phyloP scores from a whole-genome alignment of 2,329 filamentous ascomycete species.

The Hypomyces rosellus region DNA sequence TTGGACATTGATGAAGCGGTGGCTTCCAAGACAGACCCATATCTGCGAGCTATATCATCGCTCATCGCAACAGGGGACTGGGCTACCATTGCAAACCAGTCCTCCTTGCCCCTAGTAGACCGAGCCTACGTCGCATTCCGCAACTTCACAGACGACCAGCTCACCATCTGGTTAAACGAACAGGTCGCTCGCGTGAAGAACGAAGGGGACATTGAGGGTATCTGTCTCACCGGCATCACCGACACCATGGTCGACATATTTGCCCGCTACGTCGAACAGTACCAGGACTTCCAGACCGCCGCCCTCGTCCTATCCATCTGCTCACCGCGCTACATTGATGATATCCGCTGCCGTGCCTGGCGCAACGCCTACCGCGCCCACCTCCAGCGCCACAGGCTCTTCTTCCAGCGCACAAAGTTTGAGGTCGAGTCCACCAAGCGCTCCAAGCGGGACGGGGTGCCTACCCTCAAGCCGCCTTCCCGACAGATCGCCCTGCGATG shows the following conservation, averaged over 20 bases:
- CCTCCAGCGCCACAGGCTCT: conserved; percentile 65
- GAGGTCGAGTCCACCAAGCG: conserved; percentile 69
- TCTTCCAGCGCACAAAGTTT: conserved; percentile 70
- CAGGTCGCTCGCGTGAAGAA: conserved; percentile 55
- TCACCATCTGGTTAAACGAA: conserved; percentile 61
- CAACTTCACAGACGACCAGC: conserved; percentile 55
- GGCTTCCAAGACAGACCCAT: conserved; percentile 65
- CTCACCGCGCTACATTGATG: conserved; percentile 69
- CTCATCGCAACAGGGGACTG: conserved; percentile 73
- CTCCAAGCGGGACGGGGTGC: conserved; percentile 56
- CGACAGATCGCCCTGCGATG: conserved; percentile 70
- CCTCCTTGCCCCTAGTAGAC: conserved; percentile 67
- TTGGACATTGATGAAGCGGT: conserved; percentile 54
- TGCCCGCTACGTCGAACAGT: conserved; percentile 68
- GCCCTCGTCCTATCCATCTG: conserved; percentile 69
- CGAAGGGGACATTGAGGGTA: conserved; percentile 68
- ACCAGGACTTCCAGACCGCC: conserved; percentile 72
- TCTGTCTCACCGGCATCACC: conserved; percentile 71
- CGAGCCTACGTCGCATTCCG: conserved; percentile 67
- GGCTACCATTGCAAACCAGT: conserved; percentile 65
- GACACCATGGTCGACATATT: conserved; percentile 68
- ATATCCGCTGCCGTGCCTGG: conserved; percentile 69
- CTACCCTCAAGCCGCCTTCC: conserved; percentile 58
- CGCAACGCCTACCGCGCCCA: conserved; percentile 65
- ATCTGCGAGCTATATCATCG: conserved; percentile 71